A percentile compares a stretch with the other conserved stretches of the same genome.
Evolutionary conservation across 306 rosid genomes (phyloP).

Genomic region (Spatholobus suberectus): DNA sequence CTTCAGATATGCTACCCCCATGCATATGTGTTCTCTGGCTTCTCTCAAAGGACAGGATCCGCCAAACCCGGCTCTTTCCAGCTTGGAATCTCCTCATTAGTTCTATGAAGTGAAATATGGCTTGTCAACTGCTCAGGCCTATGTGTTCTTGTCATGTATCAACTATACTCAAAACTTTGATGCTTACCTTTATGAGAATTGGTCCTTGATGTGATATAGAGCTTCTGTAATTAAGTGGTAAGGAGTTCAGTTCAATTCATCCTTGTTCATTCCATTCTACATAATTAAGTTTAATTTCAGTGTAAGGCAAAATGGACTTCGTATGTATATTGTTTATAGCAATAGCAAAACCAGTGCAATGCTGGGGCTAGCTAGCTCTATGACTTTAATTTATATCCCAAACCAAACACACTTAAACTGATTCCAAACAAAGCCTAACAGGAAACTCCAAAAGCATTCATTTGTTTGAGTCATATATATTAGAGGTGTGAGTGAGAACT

Average conservation of each 20-base stretch:
- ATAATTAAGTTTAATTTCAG: background rate
- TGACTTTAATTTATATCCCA: background rate
- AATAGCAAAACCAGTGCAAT: background rate
- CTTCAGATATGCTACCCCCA: slow-evolving; percentile 43
- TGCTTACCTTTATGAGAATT: slow-evolving; percentile 36
- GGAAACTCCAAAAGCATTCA: slow-evolving; percentile 35
- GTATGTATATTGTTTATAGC: background rate
- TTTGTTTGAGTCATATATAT: slow-evolving; percentile 37
- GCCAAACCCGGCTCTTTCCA: slow-evolving; percentile 78
- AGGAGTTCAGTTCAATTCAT: background rate
- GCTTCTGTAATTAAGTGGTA: slow-evolving; percentile 17
- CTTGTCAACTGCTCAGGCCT: slow-evolving; percentile 52
- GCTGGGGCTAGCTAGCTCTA: background rate
- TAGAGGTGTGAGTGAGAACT: slow-evolving; percentile 41
- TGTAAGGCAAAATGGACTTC: background rate
- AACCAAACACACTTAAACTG: background rate
- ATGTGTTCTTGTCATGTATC: slow-evolving; percentile 42
- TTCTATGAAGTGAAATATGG: slow-evolving; percentile 51
- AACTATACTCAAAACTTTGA: slow-evolving; percentile 28
- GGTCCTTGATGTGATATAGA: slow-evolving; percentile 40
- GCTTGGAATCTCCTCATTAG: slow-evolving; percentile 60
- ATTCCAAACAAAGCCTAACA: slow-evolving; percentile 31
- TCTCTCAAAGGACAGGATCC: slow-evolving; percentile 80
- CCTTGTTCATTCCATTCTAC: slow-evolving; percentile 2
- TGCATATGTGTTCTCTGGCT: slow-evolving; percentile 45